Conservation (phyloP, 495 filamentous ascomycete species). For the Neurospora sp. region DNA sequence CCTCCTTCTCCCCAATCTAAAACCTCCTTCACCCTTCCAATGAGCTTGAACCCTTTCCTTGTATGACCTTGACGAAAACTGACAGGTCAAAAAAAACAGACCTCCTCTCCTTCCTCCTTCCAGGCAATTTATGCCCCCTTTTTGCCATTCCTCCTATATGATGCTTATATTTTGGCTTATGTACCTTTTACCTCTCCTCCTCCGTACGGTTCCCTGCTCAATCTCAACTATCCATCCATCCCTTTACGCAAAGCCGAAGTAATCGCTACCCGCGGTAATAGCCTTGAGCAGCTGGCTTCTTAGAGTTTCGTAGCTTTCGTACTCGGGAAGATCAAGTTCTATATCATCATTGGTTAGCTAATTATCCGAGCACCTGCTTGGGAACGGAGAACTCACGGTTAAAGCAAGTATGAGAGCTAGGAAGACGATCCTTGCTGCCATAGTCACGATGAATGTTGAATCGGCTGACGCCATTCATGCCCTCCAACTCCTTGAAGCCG, state of each 20-base stretch:
- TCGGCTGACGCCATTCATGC: constrained; percentile 95
- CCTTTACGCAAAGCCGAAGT: constrained; percentile 89
- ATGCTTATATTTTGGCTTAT: neutral
- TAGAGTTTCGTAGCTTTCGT: constrained; percentile 89
- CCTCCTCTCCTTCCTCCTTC: neutral
- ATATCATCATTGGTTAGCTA: too few relatives aligned
- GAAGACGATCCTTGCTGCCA: constrained; percentile 92
- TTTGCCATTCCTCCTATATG: neutral
- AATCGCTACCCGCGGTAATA: constrained; percentile 91
- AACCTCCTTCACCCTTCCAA: neutral
- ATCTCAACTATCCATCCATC: neutral
- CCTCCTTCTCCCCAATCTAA: neutral
- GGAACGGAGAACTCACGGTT: constrained; percentile 66
- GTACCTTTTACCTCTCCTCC: neutral
- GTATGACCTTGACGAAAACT: neutral
- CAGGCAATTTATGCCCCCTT: neutral
- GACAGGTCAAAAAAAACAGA: neutral
- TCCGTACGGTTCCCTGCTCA: neutral
- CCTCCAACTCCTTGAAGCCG: constrained; percentile 97
- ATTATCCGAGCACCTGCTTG: too few relatives aligned
- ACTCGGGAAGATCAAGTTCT: constrained; percentile 99
- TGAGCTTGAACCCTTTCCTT: neutral
- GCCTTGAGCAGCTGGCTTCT: constrained; percentile 83
- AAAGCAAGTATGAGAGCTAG: constrained; percentile 96
- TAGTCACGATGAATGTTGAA: constrained; percentile 99